Evolutionary conservation across 225 moss, liverwort and hornwort genomes (phyloP), one percentile per base, ranked within the genome.

Genomic region (Pleurozium schreberi): DNA sequence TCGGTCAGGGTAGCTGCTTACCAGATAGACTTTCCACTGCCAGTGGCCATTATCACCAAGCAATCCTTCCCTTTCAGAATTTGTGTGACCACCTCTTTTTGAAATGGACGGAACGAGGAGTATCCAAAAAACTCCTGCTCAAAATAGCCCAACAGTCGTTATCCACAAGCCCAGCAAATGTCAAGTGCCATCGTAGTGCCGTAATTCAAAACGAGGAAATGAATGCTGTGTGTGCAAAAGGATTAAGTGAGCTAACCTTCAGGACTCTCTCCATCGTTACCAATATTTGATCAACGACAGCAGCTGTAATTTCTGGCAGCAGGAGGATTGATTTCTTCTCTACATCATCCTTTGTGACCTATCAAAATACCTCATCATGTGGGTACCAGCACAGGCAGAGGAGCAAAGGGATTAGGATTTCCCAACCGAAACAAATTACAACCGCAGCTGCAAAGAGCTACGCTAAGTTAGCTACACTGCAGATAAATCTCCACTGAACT

Each of bases 41-140:
- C 96, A 31, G 97, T 98, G 36, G 98, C 98, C 98, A 98, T 97
- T 59, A 97, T 95, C 61, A 98, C 97, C 92, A 98, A 93, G 88
- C 98, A 98, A 83, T 98, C 98, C 84, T 90, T 93, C 38, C 98
- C 97, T 88, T 92, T 92, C 88, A 96, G 66, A 80, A 98, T 96
- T 84, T 96, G 88, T 34, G 94, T 84, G 65, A 97, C 91, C 6
- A 98, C 92, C 33, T 98, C 96, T 87, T 95, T 96, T 65, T 98
- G 96, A 85, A 93, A 94, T 9, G 97, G 98, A n/a, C 95, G 95
- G 88, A 97, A 97, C 71, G 89, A 77, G 40, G 92, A 89, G 91
- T 95, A 94, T 13, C 98, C 96, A 66, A 97, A 97, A 77, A 95
- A 95, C 52, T 95, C 94, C 96, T 96, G 92, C 89, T 88, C 85